phyloP scores from a whole-genome alignment of 1,139 yeast genomes.

The Geotrichum cucujoidarum region DNA sequence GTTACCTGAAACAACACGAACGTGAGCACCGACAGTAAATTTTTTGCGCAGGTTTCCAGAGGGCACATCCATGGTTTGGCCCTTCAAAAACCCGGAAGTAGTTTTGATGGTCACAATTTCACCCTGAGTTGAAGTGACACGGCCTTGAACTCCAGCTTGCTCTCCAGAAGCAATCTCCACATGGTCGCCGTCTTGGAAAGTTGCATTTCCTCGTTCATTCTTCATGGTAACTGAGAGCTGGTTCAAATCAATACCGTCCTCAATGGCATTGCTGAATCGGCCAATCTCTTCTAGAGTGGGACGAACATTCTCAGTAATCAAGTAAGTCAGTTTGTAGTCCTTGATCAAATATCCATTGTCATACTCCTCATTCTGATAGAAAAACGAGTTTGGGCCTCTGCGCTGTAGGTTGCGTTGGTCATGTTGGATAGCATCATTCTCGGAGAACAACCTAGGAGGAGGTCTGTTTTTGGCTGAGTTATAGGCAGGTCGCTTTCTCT shows the following conservation, averaged over 20 bases:
- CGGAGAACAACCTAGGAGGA: slow-evolving; percentile 73
- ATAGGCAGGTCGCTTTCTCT: slow-evolving; percentile 47
- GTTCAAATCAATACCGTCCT: slow-evolving; percentile 78
- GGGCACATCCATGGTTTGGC: slow-evolving; percentile 64
- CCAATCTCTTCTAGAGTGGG: slow-evolving; percentile 90
- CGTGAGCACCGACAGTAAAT: slow-evolving; percentile 91
- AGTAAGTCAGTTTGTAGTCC: slow-evolving; percentile 75
- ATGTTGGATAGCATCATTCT: slow-evolving; percentile 52
- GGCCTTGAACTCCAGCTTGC: slow-evolving; percentile 84
- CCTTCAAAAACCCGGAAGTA: slow-evolving; percentile 49
- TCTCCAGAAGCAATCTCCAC: slow-evolving; percentile 92
- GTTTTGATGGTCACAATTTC: slow-evolving; percentile 57
- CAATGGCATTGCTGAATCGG: slow-evolving; percentile 65
- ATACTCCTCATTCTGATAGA: slow-evolving; percentile 84
- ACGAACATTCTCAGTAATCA: slow-evolving; percentile 77
- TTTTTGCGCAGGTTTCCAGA: slow-evolving; percentile 75
- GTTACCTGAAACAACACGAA: slow-evolving; percentile 85
- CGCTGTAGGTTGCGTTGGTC: slow-evolving; percentile 58
- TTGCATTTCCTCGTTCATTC: slow-evolving; percentile 50
- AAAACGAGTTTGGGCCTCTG: slow-evolving; percentile 68
- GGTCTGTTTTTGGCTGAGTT: slow-evolving; percentile 61
- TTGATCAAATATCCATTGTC: slow-evolving; percentile 81
- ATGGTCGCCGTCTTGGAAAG: slow-evolving; percentile 90
- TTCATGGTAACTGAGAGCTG: slow-evolving; percentile 81
- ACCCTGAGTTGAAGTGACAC: slow-evolving; percentile 62